Evolutionary conservation across 2,329 filamentous ascomycete species (phyloP).

Genomic region (Rhynchosporium graminicola): DNA sequence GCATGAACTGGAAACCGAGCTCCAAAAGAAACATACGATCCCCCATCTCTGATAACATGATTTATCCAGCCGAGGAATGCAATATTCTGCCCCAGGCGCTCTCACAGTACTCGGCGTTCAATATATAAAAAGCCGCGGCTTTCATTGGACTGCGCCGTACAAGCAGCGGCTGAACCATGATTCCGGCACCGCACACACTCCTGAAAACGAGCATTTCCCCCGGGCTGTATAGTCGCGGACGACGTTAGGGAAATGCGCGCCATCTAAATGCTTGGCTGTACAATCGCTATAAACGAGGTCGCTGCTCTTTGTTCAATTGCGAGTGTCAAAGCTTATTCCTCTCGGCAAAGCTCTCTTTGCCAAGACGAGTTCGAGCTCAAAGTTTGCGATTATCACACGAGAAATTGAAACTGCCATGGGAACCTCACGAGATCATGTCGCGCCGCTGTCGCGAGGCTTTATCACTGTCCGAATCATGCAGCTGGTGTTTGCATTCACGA

Average conservation of each 20-base stretch:
- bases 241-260: not conserved
- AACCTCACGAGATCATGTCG: not conserved
- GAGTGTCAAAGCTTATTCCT: not conserved
- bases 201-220: not conserved
- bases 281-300: not conserved
- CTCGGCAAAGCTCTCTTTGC: not conserved
- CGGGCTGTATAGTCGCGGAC: not conserved
- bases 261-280: not conserved
- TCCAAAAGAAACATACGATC: too few relatives aligned
- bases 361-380: not conserved
- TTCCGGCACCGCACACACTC: too few relatives aligned
- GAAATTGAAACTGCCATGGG: not conserved
- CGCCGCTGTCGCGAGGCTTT: not conserved
- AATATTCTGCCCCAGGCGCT: not conserved
- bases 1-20: too few relatives aligned
- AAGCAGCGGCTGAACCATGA: not conserved
- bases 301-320: not conserved
- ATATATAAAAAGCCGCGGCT: not conserved
- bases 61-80: not conserved
- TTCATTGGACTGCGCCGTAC: not conserved
- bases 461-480: constrained; percentile 5
- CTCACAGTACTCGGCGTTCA: not conserved
- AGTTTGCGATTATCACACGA: not conserved
- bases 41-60: too few relatives aligned
- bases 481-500: not conserved